A percentile compares a stretch with the other conserved stretches of the same genome.
These are phyloP conservation scores for Cladobotryum mycophilum DNA, from an alignment of 2,329 filamentous ascomycete species.

Conservation along the genomic window DNA sequence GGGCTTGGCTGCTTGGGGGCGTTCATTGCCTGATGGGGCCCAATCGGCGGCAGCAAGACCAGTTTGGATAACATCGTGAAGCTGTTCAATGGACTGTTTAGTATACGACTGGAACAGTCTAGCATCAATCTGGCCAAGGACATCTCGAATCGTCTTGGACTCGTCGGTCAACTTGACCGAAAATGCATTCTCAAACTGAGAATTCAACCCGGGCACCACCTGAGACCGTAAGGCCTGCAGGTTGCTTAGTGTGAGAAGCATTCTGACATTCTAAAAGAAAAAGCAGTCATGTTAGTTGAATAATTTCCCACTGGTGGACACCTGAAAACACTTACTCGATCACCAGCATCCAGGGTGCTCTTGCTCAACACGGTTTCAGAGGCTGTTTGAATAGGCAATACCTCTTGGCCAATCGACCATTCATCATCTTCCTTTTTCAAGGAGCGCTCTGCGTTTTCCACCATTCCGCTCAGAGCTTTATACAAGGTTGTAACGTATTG, in stretches of 20 bases:
- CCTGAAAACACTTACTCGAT: conserved; percentile 41
- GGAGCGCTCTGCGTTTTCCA: conserved; percentile 85
- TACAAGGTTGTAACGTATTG: conserved; percentile 94
- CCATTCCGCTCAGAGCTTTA: conserved; percentile 89
- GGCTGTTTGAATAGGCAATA: conserved; percentile 29
- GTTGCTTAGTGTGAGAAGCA: conserved; percentile 91
- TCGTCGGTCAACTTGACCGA: conserved; percentile 92
- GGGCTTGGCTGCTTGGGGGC: conserved; percentile 69
- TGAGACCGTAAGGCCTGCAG: conserved; percentile 75
- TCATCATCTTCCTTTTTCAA: conserved; percentile 58
- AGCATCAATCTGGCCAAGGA: conserved; percentile 82
- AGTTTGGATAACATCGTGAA: conserved; percentile 63
- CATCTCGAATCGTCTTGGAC: conserved; percentile 83
- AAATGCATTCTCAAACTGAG: conserved; percentile 89
- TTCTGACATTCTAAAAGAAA: conserved; percentile 68
- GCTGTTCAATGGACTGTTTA: conserved; percentile 62
- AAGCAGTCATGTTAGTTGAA: background rate
- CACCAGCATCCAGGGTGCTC: conserved; percentile 47
- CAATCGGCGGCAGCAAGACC: conserved; percentile 69
- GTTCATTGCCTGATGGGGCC: conserved; percentile 51
- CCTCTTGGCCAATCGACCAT: conserved; percentile 47
- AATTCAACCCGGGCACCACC: conserved; percentile 80
- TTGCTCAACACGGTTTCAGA: conserved; percentile 34
- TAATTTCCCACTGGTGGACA: no score
- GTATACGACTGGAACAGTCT: conserved; percentile 92